Conservation (phyloP, 1,284 basidiomycete genomes). For the Pholiota adiposa region DNA sequence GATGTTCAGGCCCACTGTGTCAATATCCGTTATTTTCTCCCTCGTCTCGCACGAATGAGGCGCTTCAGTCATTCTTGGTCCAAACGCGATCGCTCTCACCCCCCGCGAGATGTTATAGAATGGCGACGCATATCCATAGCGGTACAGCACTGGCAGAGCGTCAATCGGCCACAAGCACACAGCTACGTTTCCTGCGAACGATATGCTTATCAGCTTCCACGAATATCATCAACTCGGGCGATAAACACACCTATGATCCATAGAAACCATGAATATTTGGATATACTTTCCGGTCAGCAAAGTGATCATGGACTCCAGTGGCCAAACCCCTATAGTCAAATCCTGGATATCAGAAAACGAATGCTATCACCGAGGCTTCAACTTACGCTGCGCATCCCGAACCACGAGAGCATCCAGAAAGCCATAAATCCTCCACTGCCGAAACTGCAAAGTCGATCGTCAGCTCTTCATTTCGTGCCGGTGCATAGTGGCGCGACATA, state of each 20-base stretch:
- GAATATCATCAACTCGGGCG: conserved; percentile 24
- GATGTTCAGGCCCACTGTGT: conserved; percentile 54
- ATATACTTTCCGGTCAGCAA: conserved; percentile 56
- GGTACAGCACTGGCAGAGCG: conserved; percentile 64
- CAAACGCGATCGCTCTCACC: conserved; percentile 69
- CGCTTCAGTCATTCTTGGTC: conserved; percentile 61
- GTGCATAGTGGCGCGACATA: conserved; percentile 21
- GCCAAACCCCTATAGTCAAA: conserved; percentile 24
- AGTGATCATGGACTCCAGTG: conserved; percentile 63
- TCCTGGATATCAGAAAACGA: background rate
- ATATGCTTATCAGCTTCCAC: conserved; percentile 1
- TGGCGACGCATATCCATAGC: conserved; percentile 69
- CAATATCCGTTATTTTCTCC: background rate
- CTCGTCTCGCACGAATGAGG: background rate
- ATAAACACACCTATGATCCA: conserved; percentile 64
- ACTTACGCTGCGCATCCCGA: conserved; percentile 53
- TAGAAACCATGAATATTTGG: conserved; percentile 61
- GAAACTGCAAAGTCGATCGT: conserved; percentile 50
- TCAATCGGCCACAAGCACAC: conserved; percentile 66
- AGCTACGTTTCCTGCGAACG: conserved; percentile 61
- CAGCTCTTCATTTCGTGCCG: background rate
- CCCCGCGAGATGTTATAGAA: conserved; percentile 71
- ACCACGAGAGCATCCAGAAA: conserved; percentile 74
- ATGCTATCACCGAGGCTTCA: background rate
- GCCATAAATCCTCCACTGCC: conserved; percentile 66